A percentile compares a stretch with the other conserved stretches of the same genome.
Evolutionary conservation across 1,284 basidiomycete genomes (phyloP).

Genomic region (Apiotrichum siamense): DNA sequence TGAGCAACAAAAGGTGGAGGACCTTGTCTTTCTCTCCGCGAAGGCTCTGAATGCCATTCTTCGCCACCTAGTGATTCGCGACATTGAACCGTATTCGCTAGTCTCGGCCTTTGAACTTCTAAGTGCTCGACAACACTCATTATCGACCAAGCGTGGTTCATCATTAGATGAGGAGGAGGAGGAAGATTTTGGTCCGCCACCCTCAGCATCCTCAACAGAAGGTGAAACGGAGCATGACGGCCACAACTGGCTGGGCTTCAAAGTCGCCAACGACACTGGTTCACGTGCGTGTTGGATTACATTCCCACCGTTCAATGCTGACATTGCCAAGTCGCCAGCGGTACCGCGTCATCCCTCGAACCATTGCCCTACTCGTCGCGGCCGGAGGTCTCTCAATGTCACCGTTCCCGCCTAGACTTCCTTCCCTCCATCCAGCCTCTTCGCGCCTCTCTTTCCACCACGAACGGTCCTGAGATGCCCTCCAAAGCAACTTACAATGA

Average conservation of each 20-base stretch:
- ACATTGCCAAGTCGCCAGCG: too few species aligned
- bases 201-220: neutral
- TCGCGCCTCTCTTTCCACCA: neutral
- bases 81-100: conserved; percentile 4
- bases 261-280: neutral
- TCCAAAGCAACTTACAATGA: neutral
- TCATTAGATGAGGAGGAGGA: conserved; percentile 10
- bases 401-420: conserved; percentile 4
- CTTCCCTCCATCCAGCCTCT: neutral
- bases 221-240: neutral
- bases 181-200: conserved; percentile 7
- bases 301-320: too few species aligned
- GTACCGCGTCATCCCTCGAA: neutral
- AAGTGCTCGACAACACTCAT: neutral
- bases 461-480: neutral
- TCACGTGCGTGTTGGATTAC: too few species aligned
- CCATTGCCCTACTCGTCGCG: neutral
- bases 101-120: conserved; percentile 13
- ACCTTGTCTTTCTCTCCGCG: neutral
- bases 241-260: conserved; percentile 7
- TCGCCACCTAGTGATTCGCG: neutral
- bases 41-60: conserved; percentile 10
- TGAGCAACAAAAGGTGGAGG: neutral
- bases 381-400: neutral
- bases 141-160: neutral